Evolutionary conservation across 768 basidiomycete species (phyloP).

Genomic region (Kwoniella sp.): DNA sequence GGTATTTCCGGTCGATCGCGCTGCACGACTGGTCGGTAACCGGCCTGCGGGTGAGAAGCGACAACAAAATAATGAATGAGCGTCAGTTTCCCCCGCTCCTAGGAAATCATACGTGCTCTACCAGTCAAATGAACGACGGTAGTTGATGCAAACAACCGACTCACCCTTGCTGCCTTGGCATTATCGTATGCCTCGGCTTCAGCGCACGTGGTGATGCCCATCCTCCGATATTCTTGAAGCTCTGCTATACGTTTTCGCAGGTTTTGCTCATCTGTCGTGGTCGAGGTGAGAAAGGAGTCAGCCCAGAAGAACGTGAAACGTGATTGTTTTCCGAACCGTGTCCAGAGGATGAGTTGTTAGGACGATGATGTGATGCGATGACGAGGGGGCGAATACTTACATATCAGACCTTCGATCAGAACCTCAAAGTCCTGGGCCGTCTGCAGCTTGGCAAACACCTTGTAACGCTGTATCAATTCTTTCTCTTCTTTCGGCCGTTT

Average conservation of each 20-base stretch:
- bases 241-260: slow-evolving; percentile 87
- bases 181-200: slow-evolving; percentile 88
- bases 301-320: too few species aligned
- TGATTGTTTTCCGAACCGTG: too few species aligned
- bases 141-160: slow-evolving; percentile 47
- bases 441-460: slow-evolving; percentile 87
- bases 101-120: too few species aligned
- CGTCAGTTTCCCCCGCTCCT: background rate
- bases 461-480: slow-evolving; percentile 82
- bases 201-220: slow-evolving; percentile 78
- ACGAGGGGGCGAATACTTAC: slow-evolving; percentile 68
- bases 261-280: slow-evolving; percentile 72
- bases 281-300: too few species aligned
- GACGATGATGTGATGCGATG: too few species aligned
- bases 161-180: slow-evolving; percentile 72
- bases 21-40: slow-evolving; percentile 40
- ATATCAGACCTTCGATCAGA: slow-evolving; percentile 83
- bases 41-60: slow-evolving; percentile 28
- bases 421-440: slow-evolving; percentile 88
- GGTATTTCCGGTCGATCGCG: slow-evolving; percentile 30
- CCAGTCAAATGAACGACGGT: too few species aligned
- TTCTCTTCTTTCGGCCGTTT: slow-evolving; percentile 87
- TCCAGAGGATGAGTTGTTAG: too few species aligned
- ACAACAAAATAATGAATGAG: background rate
- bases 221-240: slow-evolving; percentile 82